These are phyloP conservation scores for Aspergillus calidoustus DNA, from an alignment of 2,329 filamentous ascomycete genomes.

Conservation along the genomic window DNA sequence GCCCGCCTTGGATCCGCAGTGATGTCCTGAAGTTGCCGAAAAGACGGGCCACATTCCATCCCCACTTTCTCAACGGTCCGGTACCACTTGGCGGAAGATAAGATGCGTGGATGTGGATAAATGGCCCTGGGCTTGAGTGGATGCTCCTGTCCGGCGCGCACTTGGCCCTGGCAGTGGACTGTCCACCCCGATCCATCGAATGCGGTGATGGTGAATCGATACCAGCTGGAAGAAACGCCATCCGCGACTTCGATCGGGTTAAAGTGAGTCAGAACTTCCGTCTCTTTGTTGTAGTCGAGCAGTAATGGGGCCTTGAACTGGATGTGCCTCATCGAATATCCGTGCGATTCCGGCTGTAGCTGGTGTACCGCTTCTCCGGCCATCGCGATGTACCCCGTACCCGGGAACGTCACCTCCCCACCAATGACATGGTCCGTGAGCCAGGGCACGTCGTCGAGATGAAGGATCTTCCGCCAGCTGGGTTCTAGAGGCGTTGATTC, in stretches of 20 bases:
- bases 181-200: slow-evolving; percentile 19
- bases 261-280: slow-evolving; percentile 24
- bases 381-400: slow-evolving; percentile 31
- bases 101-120: not conserved
- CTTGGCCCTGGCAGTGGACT: slow-evolving; percentile 23
- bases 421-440: slow-evolving; percentile 34
- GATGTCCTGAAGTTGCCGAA: not conserved
- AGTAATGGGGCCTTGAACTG: slow-evolving; percentile 14
- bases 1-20: not conserved
- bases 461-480: slow-evolving; percentile 35
- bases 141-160: slow-evolving; percentile 4
- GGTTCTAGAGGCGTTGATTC: slow-evolving; percentile 31
- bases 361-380: slow-evolving; percentile 30
- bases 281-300: not conserved
- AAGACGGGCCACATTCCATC: not conserved
- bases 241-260: slow-evolving; percentile 3
- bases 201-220: slow-evolving; percentile 21
- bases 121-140: not conserved
- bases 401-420: slow-evolving; percentile 28
- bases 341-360: slow-evolving; percentile 3
- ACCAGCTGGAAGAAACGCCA: slow-evolving; percentile 20
- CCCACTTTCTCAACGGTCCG: not conserved
- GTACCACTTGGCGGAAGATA: not conserved
- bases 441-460: slow-evolving; percentile 33
- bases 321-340: slow-evolving; percentile 22